Conservation (phyloP, 1,284 basidiomycete genomes). For the Ceratobasidium sp. region DNA sequence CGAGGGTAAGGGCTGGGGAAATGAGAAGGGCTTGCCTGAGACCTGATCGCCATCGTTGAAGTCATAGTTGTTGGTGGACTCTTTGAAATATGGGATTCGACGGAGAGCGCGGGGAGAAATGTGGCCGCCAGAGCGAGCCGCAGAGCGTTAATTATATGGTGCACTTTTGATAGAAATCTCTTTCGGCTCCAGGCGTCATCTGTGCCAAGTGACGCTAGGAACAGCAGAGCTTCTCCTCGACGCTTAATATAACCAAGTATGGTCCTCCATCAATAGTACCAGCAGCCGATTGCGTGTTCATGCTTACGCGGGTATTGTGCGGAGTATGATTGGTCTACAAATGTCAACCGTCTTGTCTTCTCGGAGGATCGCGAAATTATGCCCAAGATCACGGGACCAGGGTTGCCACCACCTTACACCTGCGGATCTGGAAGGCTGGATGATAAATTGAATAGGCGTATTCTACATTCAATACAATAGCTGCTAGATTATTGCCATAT, state of each 20-base stretch:
- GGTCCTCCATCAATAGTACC: too few relatives aligned
- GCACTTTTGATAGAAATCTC: too few relatives aligned
- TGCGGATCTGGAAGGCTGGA: neutral
- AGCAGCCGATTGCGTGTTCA: neutral
- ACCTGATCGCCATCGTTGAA: neutral
- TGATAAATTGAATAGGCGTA: neutral
- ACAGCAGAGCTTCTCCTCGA: neutral
- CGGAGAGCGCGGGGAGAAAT: too few relatives aligned
- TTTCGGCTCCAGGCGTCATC: too few relatives aligned
- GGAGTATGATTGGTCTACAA: neutral
- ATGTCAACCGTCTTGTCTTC: neutral
- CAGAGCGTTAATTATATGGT: too few relatives aligned
- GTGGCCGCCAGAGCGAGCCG: too few relatives aligned
- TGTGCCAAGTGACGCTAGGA: too few relatives aligned
- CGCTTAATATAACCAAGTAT: neutral
- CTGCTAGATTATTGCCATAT: constrained; percentile 12
- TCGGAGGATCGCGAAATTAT: neutral
- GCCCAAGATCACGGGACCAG: neutral
- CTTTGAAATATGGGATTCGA: neutral
- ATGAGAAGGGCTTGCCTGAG: neutral
- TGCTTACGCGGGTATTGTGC: neutral
- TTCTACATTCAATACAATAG: constrained; percentile 33
- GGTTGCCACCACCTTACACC: neutral
- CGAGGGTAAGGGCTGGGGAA: neutral
- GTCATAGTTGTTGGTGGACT: neutral